Evolutionary conservation across 345 rosid genomes (phyloP), one percentile per base, ranked within the genome.

Genomic region (Salix suchowensis): DNA sequence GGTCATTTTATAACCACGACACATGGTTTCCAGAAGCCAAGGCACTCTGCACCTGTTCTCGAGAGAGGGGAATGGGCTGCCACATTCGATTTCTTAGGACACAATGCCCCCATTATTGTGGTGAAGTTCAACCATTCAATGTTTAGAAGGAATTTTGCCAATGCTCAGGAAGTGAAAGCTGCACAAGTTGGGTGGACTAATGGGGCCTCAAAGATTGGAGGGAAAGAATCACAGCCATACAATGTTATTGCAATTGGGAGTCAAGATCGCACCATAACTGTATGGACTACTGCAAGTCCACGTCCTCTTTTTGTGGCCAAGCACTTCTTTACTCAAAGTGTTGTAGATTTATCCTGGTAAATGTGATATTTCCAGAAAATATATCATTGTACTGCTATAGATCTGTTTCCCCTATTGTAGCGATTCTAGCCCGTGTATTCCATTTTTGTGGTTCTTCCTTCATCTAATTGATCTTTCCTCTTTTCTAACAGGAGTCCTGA

Each of bases 61-160:
- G 98, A 94, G 84, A 90, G 99, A 84, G 99, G 97, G 62, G 98
- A 96, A 81, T 96, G 99, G 99, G 91, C 97, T 68, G 99, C 93
- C 46, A 89, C 97, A 55, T 96, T 92, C 74, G 99, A 96, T 85
- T 96, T 96, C 88, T 78, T 96, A 79, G 99, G 99, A 44, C 99
- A 96, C 79, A 94, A 91, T 91, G 97, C 98, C 68, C 99, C 99
- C 67, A 75, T 96, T 67, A 94, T 94, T 77, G 98, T 94, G 50
- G 99, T 92, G 80, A 93, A 92, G 79, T 96, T 96, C 78, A 96
- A 96, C 82, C 93, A 89, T 86, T 94, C 93, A n/a, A 96, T 96
- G 97, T 96, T 96, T 77, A 91, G 81, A 75, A 87, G 90, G 78
- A 88, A 81, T 77, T 42, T 76, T 1, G 37, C 83, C 72, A 84